These are phyloP conservation scores for Dictyostelium citrinum DNA, from an alignment of 78 protist genomes.

Conservation along the genomic window DNA sequence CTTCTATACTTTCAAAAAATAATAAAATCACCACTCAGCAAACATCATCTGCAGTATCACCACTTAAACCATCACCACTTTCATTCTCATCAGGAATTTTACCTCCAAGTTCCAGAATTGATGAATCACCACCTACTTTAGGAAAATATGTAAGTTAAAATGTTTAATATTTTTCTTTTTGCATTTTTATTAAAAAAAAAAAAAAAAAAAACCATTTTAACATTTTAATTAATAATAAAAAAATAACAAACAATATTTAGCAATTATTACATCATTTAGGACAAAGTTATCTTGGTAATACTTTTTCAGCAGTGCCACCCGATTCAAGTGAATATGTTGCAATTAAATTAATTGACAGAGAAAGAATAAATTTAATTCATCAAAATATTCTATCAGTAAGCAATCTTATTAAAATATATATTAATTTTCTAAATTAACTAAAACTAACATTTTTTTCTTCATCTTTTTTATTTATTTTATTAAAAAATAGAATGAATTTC, in stretches of 20 bases:
- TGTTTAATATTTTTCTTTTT: too few relatives aligned
- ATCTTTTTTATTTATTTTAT: neutral
- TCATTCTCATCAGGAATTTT: neutral
- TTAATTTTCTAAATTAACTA: too few relatives aligned
- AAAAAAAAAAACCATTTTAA: too few relatives aligned
- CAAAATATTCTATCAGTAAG: conserved; percentile 14
- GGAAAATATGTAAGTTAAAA: conserved; percentile 60
- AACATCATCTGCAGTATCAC: neutral
- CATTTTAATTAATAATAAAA: too few relatives aligned
- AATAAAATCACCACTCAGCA: neutral
- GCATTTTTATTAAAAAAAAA: too few relatives aligned
- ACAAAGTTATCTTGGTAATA: conserved; percentile 59
- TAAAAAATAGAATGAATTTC: conserved; percentile 25
- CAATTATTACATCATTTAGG: conserved; percentile 76
- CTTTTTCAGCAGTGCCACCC: conserved; percentile 57
- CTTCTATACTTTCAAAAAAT: neutral
- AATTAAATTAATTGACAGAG: conserved; percentile 28
- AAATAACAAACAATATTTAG: neutral
- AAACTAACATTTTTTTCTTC: neutral
- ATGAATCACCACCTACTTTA: conserved; percentile 22
- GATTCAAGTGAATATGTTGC: conserved; percentile 65
- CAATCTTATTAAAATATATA: too few relatives aligned
- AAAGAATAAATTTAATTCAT: neutral
- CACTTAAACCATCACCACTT: conserved; percentile 11
- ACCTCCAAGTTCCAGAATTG: neutral